A percentile compares a stretch with the other conserved stretches of the same genome.
phyloP scores from a whole-genome alignment of 148 eudicot genomes.

The Chenopodium quinoa region DNA sequence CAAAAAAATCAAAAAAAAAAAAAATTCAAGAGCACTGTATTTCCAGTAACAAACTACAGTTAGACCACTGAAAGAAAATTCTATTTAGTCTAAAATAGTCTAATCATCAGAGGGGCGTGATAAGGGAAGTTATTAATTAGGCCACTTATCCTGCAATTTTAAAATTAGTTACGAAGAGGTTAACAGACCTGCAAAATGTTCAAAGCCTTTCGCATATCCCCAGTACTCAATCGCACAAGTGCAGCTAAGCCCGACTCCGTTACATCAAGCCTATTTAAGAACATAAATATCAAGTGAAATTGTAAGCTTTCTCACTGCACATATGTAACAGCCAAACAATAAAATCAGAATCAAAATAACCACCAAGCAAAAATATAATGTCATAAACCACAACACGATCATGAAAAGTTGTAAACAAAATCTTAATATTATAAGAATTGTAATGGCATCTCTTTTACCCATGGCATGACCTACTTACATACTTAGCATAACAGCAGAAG shows the following conservation, averaged over 20 bases:
- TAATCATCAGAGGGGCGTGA: background rate
- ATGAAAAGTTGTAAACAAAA: background rate
- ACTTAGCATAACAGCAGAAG: background rate
- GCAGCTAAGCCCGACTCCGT: slow-evolving; percentile 74
- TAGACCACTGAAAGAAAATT: background rate
- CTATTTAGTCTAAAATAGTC: background rate
- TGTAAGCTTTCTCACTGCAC: background rate
- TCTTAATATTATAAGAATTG: background rate
- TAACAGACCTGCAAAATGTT: slow-evolving; percentile 80
- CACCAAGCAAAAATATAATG: background rate
- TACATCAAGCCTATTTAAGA: slow-evolving; percentile 67
- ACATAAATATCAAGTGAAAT: slow-evolving; percentile 7
- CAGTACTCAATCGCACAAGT: slow-evolving; percentile 86
- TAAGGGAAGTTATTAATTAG: background rate
- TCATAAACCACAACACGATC: background rate
- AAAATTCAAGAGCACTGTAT: background rate
- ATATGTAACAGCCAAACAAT: background rate
- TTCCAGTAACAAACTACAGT: background rate
- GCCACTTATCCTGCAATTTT: background rate
- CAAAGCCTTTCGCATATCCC: slow-evolving; percentile 97
- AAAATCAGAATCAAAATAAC: slow-evolving; percentile 11
- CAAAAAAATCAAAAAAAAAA: background rate
- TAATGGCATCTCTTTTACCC: background rate
- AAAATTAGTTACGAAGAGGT: slow-evolving; percentile 6
- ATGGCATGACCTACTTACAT: background rate